phyloP scores from a whole-genome alignment of 2,329 filamentous ascomycete genomes.

The Curvularia verruculosa region DNA sequence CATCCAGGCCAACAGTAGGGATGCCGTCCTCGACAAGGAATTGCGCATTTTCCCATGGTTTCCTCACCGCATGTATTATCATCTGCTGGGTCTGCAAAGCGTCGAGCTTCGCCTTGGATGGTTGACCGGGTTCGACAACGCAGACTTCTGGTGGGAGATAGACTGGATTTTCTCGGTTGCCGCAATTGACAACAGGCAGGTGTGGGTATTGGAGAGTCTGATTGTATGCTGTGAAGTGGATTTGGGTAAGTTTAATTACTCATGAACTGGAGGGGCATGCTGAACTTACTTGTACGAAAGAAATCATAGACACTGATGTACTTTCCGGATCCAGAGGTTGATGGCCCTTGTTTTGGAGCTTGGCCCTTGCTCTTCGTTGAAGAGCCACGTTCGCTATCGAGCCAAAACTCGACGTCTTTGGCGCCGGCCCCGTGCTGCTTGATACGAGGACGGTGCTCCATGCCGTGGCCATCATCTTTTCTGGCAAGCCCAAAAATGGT shows the following conservation, averaged over 20 bases:
- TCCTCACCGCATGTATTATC: conserved; percentile 36
- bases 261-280: neutral
- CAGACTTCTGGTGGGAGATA: conserved; percentile 37
- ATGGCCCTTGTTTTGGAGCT: conserved; percentile 2
- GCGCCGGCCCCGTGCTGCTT: conserved; percentile 24
- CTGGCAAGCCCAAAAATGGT: conserved; percentile 49
- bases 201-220: conserved; percentile 16
- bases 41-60: conserved; percentile 32
- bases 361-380: conserved; percentile 14
- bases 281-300: conserved; percentile 20
- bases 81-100: conserved; percentile 32
- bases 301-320: conserved; percentile 33
- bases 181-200: conserved; percentile 33
- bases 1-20: conserved; percentile 24
- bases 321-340: conserved; percentile 12
- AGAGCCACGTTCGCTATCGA: conserved; percentile 16
- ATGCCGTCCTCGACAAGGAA: conserved; percentile 23
- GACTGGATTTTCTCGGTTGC: conserved; percentile 30
- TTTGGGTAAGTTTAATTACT: neutral
- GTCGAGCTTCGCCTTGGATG: conserved; percentile 30
- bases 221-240: conserved; percentile 15
- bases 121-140: conserved; percentile 30
- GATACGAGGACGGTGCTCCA: conserved; percentile 23
- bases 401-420: conserved; percentile 34
- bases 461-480: conserved; percentile 42